Evolutionary conservation across 1,284 basidiomycete genomes (phyloP).

Genomic region (Inonotus hispidus): DNA sequence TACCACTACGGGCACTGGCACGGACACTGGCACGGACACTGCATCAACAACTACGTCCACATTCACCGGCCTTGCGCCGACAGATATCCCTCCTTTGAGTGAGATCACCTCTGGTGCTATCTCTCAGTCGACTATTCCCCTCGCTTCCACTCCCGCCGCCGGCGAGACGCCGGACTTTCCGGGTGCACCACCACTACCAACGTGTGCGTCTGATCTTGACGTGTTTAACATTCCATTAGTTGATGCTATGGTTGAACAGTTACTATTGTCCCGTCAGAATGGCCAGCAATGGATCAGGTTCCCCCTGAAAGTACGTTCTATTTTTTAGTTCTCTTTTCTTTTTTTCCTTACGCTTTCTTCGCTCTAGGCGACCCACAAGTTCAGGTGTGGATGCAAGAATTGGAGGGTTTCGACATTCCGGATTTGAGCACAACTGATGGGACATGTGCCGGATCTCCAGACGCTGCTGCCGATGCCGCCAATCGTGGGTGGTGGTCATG

Average conservation of each 20-base stretch:
- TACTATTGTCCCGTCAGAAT: slow-evolving; percentile 43
- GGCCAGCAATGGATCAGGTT: slow-evolving; percentile 65
- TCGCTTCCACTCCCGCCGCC: slow-evolving; percentile 47
- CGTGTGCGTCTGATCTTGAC: slow-evolving; percentile 39
- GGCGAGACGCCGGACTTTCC: slow-evolving; percentile 57
- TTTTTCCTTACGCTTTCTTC: not conserved
- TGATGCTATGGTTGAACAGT: slow-evolving; percentile 33
- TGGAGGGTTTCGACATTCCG: slow-evolving; percentile 69
- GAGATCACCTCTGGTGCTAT: slow-evolving; percentile 62
- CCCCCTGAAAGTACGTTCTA: slow-evolving; percentile 53
- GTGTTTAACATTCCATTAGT: not conserved
- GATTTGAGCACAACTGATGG: slow-evolving; percentile 55
- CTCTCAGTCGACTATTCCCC: slow-evolving; percentile 43
- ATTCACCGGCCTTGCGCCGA: slow-evolving; percentile 18
- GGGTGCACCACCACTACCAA: slow-evolving; percentile 61
- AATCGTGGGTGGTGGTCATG: slow-evolving; percentile 85
- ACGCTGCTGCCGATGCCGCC: slow-evolving; percentile 51
- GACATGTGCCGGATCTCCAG: slow-evolving; percentile 57
- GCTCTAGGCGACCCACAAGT: slow-evolving; percentile 39
- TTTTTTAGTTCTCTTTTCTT: not conserved
- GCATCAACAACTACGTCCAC: slow-evolving; percentile 11
- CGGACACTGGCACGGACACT: not conserved
- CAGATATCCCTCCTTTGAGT: slow-evolving; percentile 48
- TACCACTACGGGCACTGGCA: slow-evolving; percentile 3
- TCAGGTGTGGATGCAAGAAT: slow-evolving; percentile 67